phyloP scores from a whole-genome alignment of 345 rosid genomes.

The Hevea brasiliensis region DNA sequence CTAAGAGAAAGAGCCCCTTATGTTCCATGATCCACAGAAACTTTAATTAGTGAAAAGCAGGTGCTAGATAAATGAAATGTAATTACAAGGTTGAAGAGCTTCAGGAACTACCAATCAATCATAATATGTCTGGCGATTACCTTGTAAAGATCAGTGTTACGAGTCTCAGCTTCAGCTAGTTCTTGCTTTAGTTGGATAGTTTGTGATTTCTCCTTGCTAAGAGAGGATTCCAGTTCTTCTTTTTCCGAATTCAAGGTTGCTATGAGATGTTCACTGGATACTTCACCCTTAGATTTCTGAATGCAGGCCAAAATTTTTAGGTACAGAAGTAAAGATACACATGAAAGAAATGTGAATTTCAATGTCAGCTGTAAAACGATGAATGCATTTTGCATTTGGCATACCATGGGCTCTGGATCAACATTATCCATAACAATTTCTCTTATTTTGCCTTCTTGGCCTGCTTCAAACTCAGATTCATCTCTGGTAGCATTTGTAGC shows the following conservation, averaged over 20 bases:
- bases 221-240: slow-evolving; percentile 71
- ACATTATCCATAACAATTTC: slow-evolving; percentile 80
- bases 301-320: slow-evolving; percentile 16
- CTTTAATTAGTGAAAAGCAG: neutral
- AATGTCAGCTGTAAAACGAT: neutral
- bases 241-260: slow-evolving; percentile 67
- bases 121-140: slow-evolving; percentile 34
- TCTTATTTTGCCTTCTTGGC: slow-evolving; percentile 82
- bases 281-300: slow-evolving; percentile 59
- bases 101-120: neutral
- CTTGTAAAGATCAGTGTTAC: slow-evolving; percentile 76
- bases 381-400: neutral
- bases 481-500: slow-evolving; percentile 74
- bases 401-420: slow-evolving; percentile 59
- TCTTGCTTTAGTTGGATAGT: slow-evolving; percentile 77
- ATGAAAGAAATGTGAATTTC: neutral
- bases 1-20: neutral
- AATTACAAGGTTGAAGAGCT: neutral
- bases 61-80: neutral
- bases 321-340: neutral
- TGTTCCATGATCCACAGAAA: neutral
- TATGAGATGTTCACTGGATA: slow-evolving; percentile 42
- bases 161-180: slow-evolving; percentile 65
- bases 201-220: slow-evolving; percentile 70
- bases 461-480: slow-evolving; percentile 60